Base-by-base conservation (phyloP, 2,329 filamentous ascomycete species). In the Aspergillus viridinutans region DNA sequence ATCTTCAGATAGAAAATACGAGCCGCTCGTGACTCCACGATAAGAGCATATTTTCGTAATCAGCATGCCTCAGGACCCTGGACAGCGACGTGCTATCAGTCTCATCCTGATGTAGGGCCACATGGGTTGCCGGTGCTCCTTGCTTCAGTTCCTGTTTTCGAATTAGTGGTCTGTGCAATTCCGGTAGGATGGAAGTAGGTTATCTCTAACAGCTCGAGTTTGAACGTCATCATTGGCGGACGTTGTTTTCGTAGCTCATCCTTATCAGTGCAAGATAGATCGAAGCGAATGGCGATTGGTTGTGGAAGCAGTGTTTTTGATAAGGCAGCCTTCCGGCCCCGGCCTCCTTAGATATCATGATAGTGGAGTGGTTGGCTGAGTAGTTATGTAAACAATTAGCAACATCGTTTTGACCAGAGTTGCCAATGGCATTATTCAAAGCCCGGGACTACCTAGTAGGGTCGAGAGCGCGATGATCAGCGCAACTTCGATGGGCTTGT, bases 211-310 rank as follows among this genome's bases (percentile, higher is more conserved):
- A 28, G 32, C 21, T 56, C 32, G 8, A 49, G n/a, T 32, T 23
- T 7, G 52, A 40, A 17, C 6, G 45, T 21, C 20, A 12, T 54
- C 29, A 54, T 54, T 54, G 52, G 52, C 43, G 28, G 29, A 35
- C 35, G 17, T 49, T 28, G 43, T 54, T 54, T 49, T 54, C 52
- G 52, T 54, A 12, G 45, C 23, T 38, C 45, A 38, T 54, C 45
- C 52, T 54, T 54, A 54, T 54, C 52, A 54, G 45, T 54, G 45
- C 23, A 54, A 28, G 45, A 35, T 28, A 25, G 25, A 42, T 26
- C 14, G 17, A 38, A 17, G 23, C 26, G 12, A 9, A 49, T 48
- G 23, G 35, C 52, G 52, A 54, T 54, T 54, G 52, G 52, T 20
- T 54, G 28, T 6, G 23, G 35, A 25, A 47, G 25, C 38, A 20